Conservation (phyloP, 352 stramenopile species). For the Globisporangium cederbergense region DNA sequence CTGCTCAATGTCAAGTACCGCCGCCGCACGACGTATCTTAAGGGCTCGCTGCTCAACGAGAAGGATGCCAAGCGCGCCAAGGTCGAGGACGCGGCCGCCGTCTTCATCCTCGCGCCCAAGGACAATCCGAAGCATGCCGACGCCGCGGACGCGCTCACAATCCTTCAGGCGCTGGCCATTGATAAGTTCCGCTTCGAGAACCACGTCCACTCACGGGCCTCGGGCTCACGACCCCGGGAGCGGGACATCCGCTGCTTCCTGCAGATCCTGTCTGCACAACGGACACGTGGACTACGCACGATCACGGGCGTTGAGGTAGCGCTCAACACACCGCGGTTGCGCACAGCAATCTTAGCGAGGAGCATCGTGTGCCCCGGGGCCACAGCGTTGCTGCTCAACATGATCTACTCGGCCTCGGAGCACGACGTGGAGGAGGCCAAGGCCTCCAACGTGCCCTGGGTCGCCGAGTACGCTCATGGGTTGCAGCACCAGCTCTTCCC, state of each 20-base stretch:
- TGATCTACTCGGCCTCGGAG: conserved; percentile 50
- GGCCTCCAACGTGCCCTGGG: conserved; percentile 41
- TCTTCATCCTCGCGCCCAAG: conserved; percentile 54
- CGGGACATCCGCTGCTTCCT: conserved; percentile 43
- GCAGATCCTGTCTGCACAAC: conserved; percentile 45
- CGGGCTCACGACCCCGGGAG: conserved; percentile 8
- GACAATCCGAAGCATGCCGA: conserved; percentile 40
- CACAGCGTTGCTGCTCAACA: conserved; percentile 52
- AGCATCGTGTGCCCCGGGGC: conserved; percentile 48
- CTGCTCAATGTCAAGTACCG: conserved; percentile 44
- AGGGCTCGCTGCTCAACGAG: conserved; percentile 49
- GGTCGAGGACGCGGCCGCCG: conserved; percentile 38
- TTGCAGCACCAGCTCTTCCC: conserved; percentile 57
- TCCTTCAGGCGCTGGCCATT: conserved; percentile 50
- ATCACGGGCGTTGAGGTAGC: conserved; percentile 55
- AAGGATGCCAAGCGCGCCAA: conserved; percentile 46
- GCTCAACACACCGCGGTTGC: conserved; percentile 42
- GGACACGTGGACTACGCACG: conserved; percentile 35
- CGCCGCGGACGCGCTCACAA: conserved; percentile 42
- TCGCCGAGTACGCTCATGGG: conserved; percentile 46
- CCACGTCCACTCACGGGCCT: conserved; percentile 16
- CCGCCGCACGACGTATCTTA: conserved; percentile 48
- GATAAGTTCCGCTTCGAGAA: conserved; percentile 48
- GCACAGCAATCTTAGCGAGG: conserved; percentile 46
- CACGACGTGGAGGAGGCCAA: conserved; percentile 30